A percentile compares a stretch with the other conserved stretches of the same genome.
Conservation (phyloP, 768 basidiomycete species). For the Antrodiella citrinella region DNA sequence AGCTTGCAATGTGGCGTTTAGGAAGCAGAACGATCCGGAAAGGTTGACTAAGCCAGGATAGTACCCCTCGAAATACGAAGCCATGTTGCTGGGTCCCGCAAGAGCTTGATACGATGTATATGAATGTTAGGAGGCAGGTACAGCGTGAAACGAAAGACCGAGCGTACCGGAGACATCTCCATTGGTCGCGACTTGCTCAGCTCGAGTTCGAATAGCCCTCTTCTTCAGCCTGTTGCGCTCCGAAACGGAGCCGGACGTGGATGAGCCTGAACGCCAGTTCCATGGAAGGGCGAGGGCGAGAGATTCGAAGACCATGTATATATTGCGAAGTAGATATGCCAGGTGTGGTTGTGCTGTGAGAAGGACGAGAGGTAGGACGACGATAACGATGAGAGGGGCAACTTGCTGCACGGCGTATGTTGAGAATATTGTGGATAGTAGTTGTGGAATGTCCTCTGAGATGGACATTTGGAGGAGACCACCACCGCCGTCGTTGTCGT, state of each 20-base stretch:
- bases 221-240: slow-evolving; percentile 37
- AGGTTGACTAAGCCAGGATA: slow-evolving; percentile 94
- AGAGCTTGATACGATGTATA: not conserved
- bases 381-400: slow-evolving; percentile 45
- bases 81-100: slow-evolving; percentile 4
- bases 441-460: not conserved
- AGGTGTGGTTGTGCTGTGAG: slow-evolving; percentile 23
- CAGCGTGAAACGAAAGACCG: not conserved
- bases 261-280: slow-evolving; percentile 42
- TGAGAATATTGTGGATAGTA: slow-evolving; percentile 8
- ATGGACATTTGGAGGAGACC: not conserved
- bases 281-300: slow-evolving; percentile 51
- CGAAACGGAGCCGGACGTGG: slow-evolving; percentile 6
- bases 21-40: slow-evolving; percentile 94
- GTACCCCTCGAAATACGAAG: slow-evolving; percentile 32
- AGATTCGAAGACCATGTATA: slow-evolving; percentile 50
- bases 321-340: slow-evolving; percentile 16
- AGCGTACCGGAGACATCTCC: slow-evolving; percentile 24
- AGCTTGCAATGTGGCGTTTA: slow-evolving; percentile 96
- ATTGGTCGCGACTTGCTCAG: slow-evolving; percentile 45
- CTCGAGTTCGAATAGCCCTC: slow-evolving; percentile 42
- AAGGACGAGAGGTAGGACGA: slow-evolving; percentile 33
- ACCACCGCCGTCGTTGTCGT: too few relatives aligned
- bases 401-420: slow-evolving; percentile 40
- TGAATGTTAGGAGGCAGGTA: not conserved